Evolutionary conservation across 2,329 filamentous ascomycete genomes (phyloP).

Genomic region (Aspergillus sp.): DNA sequence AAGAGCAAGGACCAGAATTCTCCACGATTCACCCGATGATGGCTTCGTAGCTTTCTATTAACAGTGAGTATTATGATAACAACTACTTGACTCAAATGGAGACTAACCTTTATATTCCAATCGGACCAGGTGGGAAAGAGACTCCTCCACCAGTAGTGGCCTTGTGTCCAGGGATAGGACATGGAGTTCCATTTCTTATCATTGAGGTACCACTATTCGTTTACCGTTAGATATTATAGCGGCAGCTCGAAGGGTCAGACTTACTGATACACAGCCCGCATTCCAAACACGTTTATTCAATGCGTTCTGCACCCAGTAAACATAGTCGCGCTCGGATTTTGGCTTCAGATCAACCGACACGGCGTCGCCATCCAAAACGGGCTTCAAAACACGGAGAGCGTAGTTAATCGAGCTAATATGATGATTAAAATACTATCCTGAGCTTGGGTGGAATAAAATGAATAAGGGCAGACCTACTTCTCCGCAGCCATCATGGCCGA

Average conservation of each 20-base stretch:
- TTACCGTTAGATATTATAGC: background rate
- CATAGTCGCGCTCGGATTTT: constrained; percentile 47
- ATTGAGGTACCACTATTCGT: constrained; percentile 24
- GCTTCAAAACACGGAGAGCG: constrained; percentile 57
- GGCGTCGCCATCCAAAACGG: constrained; percentile 48
- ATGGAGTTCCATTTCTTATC: constrained; percentile 28
- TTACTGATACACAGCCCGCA: constrained; percentile 33
- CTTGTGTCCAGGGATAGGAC: constrained; percentile 29
- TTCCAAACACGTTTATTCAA: constrained; percentile 49
- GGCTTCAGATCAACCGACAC: constrained; percentile 46
- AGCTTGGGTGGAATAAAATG: too few species aligned
- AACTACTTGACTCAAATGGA: background rate
- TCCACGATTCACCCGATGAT: background rate
- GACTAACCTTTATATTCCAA: constrained; percentile 17
- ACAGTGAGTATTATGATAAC: background rate
- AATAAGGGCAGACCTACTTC: constrained; percentile 37
- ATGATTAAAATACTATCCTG: background rate
- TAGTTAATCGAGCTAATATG: constrained; percentile 52
- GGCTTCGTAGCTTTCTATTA: background rate
- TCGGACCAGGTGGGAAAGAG: constrained; percentile 28
- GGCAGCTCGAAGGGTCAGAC: background rate
- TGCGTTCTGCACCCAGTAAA: constrained; percentile 45
- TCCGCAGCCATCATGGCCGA: constrained; percentile 60
- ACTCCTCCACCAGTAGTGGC: constrained; percentile 27
- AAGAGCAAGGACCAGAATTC: too few species aligned